These are phyloP conservation scores for Rhizopogon rudus DNA, from an alignment of 768 basidiomycete species.

Conservation along the genomic window DNA sequence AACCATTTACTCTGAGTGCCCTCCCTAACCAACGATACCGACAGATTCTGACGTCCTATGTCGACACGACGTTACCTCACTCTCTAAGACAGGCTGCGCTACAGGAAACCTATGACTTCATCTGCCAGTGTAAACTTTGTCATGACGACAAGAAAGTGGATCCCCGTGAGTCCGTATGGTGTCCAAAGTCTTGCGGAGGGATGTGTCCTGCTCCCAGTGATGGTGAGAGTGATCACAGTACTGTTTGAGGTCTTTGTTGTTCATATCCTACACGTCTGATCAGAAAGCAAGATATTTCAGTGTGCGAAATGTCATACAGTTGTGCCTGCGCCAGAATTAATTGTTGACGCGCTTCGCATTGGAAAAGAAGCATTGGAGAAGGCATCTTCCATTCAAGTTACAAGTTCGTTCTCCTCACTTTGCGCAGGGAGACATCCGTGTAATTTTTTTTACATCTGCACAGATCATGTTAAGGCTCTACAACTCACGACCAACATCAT, in stretches of 20 bases:
- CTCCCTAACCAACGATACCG: neutral
- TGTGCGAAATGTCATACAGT: constrained; percentile 53
- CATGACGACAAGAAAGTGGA: constrained; percentile 35
- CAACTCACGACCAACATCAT: constrained; percentile 63
- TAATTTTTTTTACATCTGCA: neutral
- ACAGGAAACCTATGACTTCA: constrained; percentile 72
- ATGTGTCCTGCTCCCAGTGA: constrained; percentile 55
- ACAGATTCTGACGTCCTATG: constrained; percentile 78
- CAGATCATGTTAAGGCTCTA: constrained; percentile 55
- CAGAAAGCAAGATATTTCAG: constrained; percentile 44
- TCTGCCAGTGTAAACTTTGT: constrained; percentile 66
- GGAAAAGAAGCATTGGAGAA: constrained; percentile 75
- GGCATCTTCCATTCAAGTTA: constrained; percentile 56
- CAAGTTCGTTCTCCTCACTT: constrained; percentile 34
- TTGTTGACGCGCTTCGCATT: constrained; percentile 60
- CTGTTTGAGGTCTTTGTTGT: neutral
- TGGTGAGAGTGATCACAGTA: constrained; percentile 32
- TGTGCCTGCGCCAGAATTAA: constrained; percentile 43
- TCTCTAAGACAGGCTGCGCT: constrained; percentile 51
- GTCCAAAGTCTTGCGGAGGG: constrained; percentile 67
- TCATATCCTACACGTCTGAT: neutral
- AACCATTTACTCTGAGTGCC: neutral
- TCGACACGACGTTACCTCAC: constrained; percentile 76
- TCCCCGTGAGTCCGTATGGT: constrained; percentile 62
- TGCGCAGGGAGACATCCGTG: neutral